Evolutionary conservation across 2,329 filamentous ascomycete genomes (phyloP).

Genomic region (Proliferodiscus dingleyae): DNA sequence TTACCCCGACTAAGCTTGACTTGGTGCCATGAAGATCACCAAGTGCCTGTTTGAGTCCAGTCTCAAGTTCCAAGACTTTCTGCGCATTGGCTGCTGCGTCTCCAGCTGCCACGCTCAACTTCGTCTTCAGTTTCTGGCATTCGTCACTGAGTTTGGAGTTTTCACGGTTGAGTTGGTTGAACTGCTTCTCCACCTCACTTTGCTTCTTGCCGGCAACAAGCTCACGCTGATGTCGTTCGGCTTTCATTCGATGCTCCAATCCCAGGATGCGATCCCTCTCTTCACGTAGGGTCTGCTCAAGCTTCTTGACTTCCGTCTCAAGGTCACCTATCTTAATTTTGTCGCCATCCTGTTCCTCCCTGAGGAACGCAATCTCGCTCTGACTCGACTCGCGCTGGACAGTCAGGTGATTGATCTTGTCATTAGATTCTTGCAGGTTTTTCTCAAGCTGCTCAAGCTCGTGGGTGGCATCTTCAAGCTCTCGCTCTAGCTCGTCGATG

Average conservation of each 20-base stretch:
- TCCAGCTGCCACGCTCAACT: conserved; percentile 75
- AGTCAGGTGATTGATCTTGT: conserved; percentile 80
- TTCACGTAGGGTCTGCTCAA: conserved; percentile 75
- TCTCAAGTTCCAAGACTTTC: conserved; percentile 64
- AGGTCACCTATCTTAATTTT: conserved; percentile 97
- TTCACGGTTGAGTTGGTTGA: conserved; percentile 89
- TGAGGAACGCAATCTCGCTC: conserved; percentile 87
- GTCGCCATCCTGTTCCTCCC: conserved; percentile 94
- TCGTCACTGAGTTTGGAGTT: conserved; percentile 81
- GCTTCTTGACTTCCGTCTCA: conserved; percentile 73
- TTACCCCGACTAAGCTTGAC: conserved; percentile 75
- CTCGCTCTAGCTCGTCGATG: conserved; percentile 77
- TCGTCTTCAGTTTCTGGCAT: conserved; percentile 74
- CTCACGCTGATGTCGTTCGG: conserved; percentile 82
- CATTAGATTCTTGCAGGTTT: conserved; percentile 76
- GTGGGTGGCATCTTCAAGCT: conserved; percentile 76
- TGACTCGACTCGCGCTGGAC: conserved; percentile 92
- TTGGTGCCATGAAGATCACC: conserved; percentile 84
- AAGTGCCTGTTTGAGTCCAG: conserved; percentile 77
- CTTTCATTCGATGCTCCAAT: conserved; percentile 67
- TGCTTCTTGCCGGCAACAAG: conserved; percentile 84
- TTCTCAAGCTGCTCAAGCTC: conserved; percentile 84
- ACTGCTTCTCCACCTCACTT: conserved; percentile 87
- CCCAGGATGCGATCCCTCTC: conserved; percentile 74
- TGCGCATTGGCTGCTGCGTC: conserved; percentile 72